Evolutionary conservation across 352 stramenopile genomes (phyloP).

Genomic region (Phytopythium helicoides): DNA sequence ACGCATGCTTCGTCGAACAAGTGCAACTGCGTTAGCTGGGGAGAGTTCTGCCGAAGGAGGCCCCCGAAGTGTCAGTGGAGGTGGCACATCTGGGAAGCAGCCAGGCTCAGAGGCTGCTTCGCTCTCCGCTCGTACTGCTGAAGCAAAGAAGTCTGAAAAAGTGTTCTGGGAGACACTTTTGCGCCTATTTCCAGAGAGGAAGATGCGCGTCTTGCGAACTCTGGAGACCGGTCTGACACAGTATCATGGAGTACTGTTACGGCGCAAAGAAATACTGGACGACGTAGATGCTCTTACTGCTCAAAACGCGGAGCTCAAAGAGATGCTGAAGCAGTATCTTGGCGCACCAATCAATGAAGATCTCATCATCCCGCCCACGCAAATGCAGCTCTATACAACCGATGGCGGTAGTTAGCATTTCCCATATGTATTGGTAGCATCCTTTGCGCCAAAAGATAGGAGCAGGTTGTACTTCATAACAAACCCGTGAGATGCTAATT

Average conservation of each 20-base stretch:
- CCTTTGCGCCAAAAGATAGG: too few species aligned
- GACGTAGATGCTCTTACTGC: conserved; percentile 72
- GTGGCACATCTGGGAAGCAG: conserved; percentile 19
- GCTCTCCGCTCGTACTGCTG: conserved; percentile 27
- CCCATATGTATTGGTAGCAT: too few species aligned
- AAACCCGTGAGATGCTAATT: too few species aligned
- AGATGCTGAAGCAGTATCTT: conserved; percentile 89
- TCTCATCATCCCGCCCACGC: conserved; percentile 79
- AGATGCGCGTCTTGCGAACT: conserved; percentile 72
- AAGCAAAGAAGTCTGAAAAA: conserved; percentile 44
- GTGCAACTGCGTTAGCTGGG: conserved; percentile 2
- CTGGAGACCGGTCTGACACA: conserved; percentile 81
- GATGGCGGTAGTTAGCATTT: background rate
- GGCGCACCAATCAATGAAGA: conserved; percentile 79
- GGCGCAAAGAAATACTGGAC: conserved; percentile 78
- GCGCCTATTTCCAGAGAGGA: conserved; percentile 68
- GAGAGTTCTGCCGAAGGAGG: conserved; percentile 2
- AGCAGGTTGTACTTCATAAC: too few species aligned
- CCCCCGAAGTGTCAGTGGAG: conserved; percentile 7
- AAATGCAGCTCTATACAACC: conserved; percentile 67
- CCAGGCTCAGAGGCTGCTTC: conserved; percentile 19
- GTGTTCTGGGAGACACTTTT: conserved; percentile 82
- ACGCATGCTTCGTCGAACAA: conserved; percentile 38
- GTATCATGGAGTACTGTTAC: conserved; percentile 82
- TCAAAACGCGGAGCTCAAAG: conserved; percentile 91